Evolutionary conservation across 2,329 filamentous ascomycete genomes (phyloP), one percentile per base, ranked within the genome.

Genomic region (Chalaropsis ovoidea): DNA sequence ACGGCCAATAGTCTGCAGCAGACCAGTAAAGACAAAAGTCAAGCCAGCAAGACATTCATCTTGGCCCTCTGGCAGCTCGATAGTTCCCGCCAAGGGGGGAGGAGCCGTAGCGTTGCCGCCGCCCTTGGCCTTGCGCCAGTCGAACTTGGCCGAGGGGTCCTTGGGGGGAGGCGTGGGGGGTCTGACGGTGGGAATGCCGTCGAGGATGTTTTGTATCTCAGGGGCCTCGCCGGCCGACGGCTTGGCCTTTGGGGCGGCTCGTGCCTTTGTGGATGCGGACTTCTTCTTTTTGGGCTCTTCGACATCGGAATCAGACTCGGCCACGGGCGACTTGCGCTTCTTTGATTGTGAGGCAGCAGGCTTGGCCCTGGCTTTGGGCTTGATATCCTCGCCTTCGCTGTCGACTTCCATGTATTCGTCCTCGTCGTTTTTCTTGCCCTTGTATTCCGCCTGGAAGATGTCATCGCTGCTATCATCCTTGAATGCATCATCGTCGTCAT

Each of bases 21-120:
- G 81, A 27, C 94, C 94, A 0, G 95, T 99, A 71, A 99, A 99
- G 35, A 99, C 94, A 72, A 99, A 99, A 0, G 85, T 88, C 65
- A 97, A 80, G 0, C 95, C 94, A 65, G 86, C 86, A 65, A 99
- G 82, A 73, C 94, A 99, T 70, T 96, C 95, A 11, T 94, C 89
- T 63, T 86, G 86, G 7, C 94, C 94, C 22, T 84, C 82, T 0
- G 94, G 94, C 62, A 96, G 77, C 17, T 95, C 90, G 39, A 80
- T 84, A 10, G 81, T 77, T 11, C 84, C 85, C 24, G 82, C 79
- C 61, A 82, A 81, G 7, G 84, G 82, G 19, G 89, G 83, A 22
- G 85, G 83, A 11, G 72, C 76, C 2, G 84, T 82, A 17, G 84
- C 77, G 73, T 83, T 86, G 67, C 79, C 84, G 17, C 82, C 83